Evolutionary conservation across 164 flowering plant species (phyloP).

Genomic region (Tetracentron sinense): DNA sequence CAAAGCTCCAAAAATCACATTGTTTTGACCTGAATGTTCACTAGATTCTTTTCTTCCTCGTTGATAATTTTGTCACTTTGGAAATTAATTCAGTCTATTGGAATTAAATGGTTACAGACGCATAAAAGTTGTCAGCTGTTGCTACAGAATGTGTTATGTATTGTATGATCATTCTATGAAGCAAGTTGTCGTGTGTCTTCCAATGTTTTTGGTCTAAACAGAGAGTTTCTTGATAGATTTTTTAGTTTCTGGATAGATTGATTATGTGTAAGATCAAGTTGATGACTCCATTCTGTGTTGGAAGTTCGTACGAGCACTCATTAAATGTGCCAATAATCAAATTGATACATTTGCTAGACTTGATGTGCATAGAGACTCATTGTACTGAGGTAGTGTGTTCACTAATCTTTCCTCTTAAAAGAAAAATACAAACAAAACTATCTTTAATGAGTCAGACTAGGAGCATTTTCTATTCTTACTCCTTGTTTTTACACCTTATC

Average conservation of each 20-base stretch:
- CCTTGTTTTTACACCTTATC: too few species aligned
- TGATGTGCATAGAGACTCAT: not conserved
- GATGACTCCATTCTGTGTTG: not conserved
- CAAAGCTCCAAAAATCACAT: not conserved
- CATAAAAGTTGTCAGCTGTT: not conserved
- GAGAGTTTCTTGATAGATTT: too few species aligned
- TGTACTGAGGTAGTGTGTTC: too few species aligned
- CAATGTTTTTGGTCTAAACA: not conserved
- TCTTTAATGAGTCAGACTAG: too few species aligned
- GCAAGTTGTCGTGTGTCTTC: not conserved
- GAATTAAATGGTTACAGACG: not conserved
- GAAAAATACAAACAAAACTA: too few species aligned
- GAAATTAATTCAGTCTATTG: not conserved
- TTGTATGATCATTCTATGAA: not conserved
- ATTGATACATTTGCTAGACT: not conserved
- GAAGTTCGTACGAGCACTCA: not conserved
- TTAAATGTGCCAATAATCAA: not conserved
- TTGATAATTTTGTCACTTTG: not conserved
- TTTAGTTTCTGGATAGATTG: too few species aligned
- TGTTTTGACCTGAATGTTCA: too few species aligned
- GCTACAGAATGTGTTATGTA: too few species aligned
- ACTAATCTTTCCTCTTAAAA: not conserved
- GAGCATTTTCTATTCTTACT: too few species aligned
- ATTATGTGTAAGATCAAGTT: too few species aligned
- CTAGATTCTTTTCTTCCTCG: too few species aligned